Evolutionary conservation across 2,329 filamentous ascomycete genomes (phyloP), one percentile per base, ranked within the genome.

Genomic region (Stylonectria norvegica): DNA sequence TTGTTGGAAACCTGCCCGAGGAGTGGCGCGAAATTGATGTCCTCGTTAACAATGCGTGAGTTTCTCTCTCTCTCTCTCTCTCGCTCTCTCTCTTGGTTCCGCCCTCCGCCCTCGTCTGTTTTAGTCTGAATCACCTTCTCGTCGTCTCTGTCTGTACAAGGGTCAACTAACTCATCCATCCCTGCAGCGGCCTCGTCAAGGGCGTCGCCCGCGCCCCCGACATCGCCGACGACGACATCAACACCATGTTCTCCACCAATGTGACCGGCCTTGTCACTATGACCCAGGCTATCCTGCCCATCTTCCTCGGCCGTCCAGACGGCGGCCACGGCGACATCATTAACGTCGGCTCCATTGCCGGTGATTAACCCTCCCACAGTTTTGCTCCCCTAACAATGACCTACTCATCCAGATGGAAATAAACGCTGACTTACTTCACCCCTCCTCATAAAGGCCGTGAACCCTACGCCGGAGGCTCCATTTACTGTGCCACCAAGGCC

Each of bases 221-320:
- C 28, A 96, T 98, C 61, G 76, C 74, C 12, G 76, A 86, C 57
- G 82, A 83, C 43, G 91, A 98, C 68, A 85, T 96, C 56, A 75
- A 85, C 56, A 59, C 83, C 63, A 96, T 97, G 89, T 88, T 96
- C 61, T 70, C 78, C 33, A 97, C 93, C 43, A 98, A 98, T 63
- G 90, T 97, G 37, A 93, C 86, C 2, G 93, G 93, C 19, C 75
- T 98, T 22, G 93, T 98, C 71, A 87, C 91, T 72, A 88, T 97
- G 85, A 97, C 93, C 1, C 93, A 98, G 72, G 87, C 87, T 32
- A 74, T 96, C 29, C 67, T 97, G 14, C 81, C 86, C 37, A 82
- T 89, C 61, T 94, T 90, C 75, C 85, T 89, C 66, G 73, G 78
- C 55, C 86, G 77, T 65, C 79, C 68, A 60, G 76, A 91, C 41